Evolutionary conservation across 176 grass and related monocot genomes (phyloP).

Genomic region (Microstegium vimineum): DNA sequence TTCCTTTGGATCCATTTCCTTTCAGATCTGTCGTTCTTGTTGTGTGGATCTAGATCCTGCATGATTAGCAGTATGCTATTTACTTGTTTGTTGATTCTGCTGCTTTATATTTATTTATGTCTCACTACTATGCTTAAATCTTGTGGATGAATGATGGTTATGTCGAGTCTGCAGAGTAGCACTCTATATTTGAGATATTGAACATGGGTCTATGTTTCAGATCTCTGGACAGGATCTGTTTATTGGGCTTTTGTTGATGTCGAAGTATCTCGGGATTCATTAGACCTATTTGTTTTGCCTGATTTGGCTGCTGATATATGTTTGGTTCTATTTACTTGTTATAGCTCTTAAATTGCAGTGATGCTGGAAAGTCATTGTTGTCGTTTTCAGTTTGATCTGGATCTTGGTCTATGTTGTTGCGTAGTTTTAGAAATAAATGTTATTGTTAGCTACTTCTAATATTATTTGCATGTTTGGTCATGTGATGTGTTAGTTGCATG

Average conservation of each 20-base stretch:
- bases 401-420: neutral
- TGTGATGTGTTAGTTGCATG: neutral
- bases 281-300: neutral
- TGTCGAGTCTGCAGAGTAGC: neutral
- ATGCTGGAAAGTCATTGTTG: neutral
- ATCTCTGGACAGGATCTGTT: neutral
- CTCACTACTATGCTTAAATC: neutral
- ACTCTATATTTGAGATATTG: neutral
- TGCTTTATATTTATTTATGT: neutral
- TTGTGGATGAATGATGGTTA: neutral
- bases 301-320: neutral
- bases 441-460: neutral
- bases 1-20: neutral
- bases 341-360: neutral
- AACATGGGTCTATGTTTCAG: neutral
- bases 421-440: neutral
- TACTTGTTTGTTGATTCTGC: neutral
- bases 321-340: neutral
- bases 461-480: neutral
- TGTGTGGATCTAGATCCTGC: neutral
- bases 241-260: neutral
- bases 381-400: neutral
- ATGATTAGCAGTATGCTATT: neutral
- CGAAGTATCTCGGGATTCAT: too few species aligned
- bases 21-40: conserved; percentile 20